These are phyloP conservation scores for Pistacia integerrima DNA, from an alignment of 345 rosid genomes.

Conservation along the genomic window DNA sequence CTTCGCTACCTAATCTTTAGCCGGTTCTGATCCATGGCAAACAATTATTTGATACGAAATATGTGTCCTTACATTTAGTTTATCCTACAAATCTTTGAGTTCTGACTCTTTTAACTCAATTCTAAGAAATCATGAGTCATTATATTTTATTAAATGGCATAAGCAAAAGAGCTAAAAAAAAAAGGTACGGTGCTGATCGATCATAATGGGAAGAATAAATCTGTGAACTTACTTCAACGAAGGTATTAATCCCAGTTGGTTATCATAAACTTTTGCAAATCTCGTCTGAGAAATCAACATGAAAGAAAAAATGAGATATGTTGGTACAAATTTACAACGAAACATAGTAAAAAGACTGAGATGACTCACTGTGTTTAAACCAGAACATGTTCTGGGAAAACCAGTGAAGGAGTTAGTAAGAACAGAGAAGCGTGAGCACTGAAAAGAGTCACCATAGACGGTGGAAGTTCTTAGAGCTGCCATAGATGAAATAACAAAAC, in stretches of 20 bases:
- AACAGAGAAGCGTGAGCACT: constrained; percentile 12
- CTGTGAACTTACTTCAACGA: constrained; percentile 8
- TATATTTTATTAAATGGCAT: neutral
- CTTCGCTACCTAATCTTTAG: too few species aligned
- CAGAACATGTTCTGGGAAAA: constrained; percentile 18
- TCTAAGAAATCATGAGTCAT: neutral
- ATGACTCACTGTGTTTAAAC: constrained; percentile 20
- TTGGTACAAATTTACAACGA: neutral
- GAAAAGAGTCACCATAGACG: neutral
- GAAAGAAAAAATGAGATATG: neutral
- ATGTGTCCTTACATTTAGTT: neutral
- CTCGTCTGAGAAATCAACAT: constrained; percentile 20
- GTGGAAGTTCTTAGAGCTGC: constrained; percentile 11
- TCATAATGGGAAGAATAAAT: neutral
- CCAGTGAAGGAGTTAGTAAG: neutral
- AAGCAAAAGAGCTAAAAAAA: neutral
- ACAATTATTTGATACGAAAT: neutral
- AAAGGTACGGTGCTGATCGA: neutral
- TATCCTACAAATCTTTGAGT: neutral
- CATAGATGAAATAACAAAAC: constrained; percentile 22
- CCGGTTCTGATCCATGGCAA: neutral
- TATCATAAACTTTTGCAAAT: constrained; percentile 15
- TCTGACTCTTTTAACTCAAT: neutral
- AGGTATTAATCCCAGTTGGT: constrained; percentile 18
- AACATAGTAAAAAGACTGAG: neutral